phyloP scores from a whole-genome alignment of 441 rosid genomes.

The Manihot esculenta region DNA sequence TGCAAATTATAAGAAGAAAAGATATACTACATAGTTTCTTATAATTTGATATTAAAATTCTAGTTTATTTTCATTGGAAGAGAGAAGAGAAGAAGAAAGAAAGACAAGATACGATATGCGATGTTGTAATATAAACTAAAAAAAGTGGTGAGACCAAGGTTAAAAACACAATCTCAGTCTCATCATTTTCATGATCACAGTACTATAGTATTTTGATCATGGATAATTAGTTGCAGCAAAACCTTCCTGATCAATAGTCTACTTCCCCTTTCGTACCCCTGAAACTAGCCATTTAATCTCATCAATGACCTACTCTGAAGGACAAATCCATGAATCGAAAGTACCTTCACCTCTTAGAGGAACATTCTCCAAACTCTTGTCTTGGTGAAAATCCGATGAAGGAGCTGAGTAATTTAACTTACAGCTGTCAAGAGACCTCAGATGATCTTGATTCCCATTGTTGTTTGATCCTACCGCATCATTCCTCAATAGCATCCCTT shows the following conservation, averaged over 20 bases:
- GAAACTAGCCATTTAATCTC: not conserved
- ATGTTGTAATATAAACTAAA: slow-evolving; percentile 15
- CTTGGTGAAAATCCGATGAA: slow-evolving; percentile 51
- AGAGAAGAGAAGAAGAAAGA: not conserved
- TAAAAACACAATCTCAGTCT: slow-evolving; percentile 14
- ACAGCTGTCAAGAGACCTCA: slow-evolving; percentile 42
- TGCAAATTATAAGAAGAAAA: slow-evolving; percentile 4
- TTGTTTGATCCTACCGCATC: not conserved
- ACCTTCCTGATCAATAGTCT: not conserved
- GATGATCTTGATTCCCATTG: slow-evolving; percentile 24
- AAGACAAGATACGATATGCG: not conserved
- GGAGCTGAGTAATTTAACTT: slow-evolving; percentile 41
- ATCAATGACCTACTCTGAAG: slow-evolving; percentile 35
- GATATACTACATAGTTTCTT: slow-evolving; percentile 3
- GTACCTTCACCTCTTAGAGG: slow-evolving; percentile 54
- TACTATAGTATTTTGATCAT: not conserved
- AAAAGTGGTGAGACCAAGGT: slow-evolving; percentile 5
- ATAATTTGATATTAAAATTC: slow-evolving; percentile 1
- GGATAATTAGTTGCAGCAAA: not conserved
- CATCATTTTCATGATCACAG: slow-evolving; percentile 12
- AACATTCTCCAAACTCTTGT: slow-evolving; percentile 46
- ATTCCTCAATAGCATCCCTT: slow-evolving; percentile 22
- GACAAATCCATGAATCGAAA: slow-evolving; percentile 77
- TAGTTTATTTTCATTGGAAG: slow-evolving; percentile 24
- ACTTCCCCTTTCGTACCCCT: not conserved